Conservation (phyloP, 352 stramenopile species). For the Phytophthora fragariaefolia region DNA sequence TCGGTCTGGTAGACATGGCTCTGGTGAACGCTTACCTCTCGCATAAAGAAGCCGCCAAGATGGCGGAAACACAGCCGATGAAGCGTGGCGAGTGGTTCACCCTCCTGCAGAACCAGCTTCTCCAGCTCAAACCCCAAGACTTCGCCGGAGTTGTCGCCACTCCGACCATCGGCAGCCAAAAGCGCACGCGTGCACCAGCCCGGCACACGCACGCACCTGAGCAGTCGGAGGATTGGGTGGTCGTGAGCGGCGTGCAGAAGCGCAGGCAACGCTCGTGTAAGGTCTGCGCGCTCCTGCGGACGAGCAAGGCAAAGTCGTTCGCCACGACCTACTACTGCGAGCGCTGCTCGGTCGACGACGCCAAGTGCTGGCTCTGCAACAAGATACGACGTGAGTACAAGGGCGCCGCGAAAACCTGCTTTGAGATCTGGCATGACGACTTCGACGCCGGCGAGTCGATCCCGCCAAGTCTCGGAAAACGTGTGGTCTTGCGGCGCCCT, state of each 20-base stretch:
- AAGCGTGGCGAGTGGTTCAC: not conserved
- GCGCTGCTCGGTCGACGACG: conserved; percentile 21
- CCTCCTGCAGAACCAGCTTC: not conserved
- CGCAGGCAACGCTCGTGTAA: conserved; percentile 1
- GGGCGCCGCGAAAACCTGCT: conserved; percentile 18
- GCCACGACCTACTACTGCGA: conserved; percentile 11
- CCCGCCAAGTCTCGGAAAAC: conserved; percentile 3
- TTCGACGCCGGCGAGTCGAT: conserved; percentile 15
- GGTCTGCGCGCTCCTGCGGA: conserved; percentile 2
- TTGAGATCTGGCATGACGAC: conserved; percentile 38
- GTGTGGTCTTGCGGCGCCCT: conserved; percentile 25
- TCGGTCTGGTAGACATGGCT: not conserved
- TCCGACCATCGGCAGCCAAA: not conserved
- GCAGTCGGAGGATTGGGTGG: conserved; percentile 4
- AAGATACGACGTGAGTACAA: conserved; percentile 14
- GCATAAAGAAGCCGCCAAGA: not conserved
- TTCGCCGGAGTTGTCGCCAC: conserved; percentile 3
- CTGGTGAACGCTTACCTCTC: not conserved
- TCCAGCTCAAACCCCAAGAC: not conserved
- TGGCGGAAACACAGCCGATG: not conserved
- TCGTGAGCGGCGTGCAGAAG: not conserved
- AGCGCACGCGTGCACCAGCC: not conserved
- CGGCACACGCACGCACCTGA: not conserved
- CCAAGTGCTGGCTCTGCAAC: conserved; percentile 23
- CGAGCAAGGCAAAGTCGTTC: not conserved